Percentiles rank a stretch among this genome's conserved stretches.
Conservation (phyloP, 768 basidiomycete genomes). For the Leucocoprinus leucothites region DNA sequence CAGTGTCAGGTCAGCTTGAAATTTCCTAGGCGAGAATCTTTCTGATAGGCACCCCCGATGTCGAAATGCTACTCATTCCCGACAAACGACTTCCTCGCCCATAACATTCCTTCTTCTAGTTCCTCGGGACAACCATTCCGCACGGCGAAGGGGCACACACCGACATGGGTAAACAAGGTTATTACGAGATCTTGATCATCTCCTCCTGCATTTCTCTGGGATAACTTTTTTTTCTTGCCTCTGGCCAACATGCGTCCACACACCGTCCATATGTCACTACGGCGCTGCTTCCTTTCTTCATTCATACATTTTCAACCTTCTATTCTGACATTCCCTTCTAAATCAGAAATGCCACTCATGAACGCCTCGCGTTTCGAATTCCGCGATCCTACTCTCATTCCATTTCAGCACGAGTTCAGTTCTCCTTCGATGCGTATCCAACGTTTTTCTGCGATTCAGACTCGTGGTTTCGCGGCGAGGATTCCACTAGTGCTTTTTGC, state of each 20-base stretch:
- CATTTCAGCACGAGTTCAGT: not conserved
- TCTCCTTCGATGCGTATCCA: not conserved
- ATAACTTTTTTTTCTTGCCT: slow-evolving; percentile 8
- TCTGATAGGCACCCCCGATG: not conserved
- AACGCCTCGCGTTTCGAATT: not conserved
- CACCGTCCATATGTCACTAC: not conserved
- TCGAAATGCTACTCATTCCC: not conserved
- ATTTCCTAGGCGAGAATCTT: not conserved
- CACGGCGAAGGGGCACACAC: slow-evolving; percentile 87
- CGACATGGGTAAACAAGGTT: slow-evolving; percentile 82
- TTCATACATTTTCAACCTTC: not conserved
- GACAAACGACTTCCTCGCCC: not conserved
- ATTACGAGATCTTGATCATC: slow-evolving; percentile 1
- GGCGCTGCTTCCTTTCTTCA: not conserved
- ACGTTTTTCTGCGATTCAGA: not conserved
- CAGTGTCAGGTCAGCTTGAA: slow-evolving; percentile 71
- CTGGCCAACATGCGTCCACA: not conserved
- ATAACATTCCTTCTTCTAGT: slow-evolving; percentile 36
- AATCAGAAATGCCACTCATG: not conserved
- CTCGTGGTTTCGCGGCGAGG: not conserved
- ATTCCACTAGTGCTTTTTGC: not conserved
- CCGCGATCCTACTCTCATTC: not conserved
- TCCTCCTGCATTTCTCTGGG: slow-evolving; percentile 14
- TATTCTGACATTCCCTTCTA: not conserved
- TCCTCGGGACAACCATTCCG: slow-evolving; percentile 83